Percentiles rank a stretch among this genome's conserved stretches.
These are phyloP conservation scores for Talaromyces sp. DNA, from an alignment of 2,329 filamentous ascomycete species.

Conservation along the genomic window DNA sequence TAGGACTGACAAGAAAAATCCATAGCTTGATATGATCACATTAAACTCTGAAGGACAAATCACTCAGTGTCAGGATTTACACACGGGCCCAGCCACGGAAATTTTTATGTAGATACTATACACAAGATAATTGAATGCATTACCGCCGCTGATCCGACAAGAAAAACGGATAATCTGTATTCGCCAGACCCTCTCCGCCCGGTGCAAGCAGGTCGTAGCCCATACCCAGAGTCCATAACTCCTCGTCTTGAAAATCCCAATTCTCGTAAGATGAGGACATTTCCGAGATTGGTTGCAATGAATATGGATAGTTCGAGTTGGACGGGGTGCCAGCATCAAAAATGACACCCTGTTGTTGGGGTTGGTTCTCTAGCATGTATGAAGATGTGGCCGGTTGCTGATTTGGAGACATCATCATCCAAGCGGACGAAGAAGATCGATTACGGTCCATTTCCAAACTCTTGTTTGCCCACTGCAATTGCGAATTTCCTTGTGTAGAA, in stretches of 20 bases:
- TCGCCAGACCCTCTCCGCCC: neutral
- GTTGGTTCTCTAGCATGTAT: neutral
- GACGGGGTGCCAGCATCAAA: neutral
- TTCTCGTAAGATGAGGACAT: conserved; percentile 2
- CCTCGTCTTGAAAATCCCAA: conserved; percentile 8
- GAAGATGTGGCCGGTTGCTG: neutral
- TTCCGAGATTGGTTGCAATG: neutral
- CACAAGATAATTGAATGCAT: no score
- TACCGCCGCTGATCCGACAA: neutral
- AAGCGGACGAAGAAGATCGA: neutral
- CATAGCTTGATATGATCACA: no score
- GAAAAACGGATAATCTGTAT: neutral
- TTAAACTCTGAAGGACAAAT: no score
- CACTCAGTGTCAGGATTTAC: no score
- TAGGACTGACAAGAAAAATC: no score
- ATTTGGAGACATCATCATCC: neutral
- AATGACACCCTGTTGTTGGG: neutral
- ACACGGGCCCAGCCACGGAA: no score
- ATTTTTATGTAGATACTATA: no score
- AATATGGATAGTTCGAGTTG: neutral
- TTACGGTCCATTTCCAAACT: neutral
- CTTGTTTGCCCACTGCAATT: neutral
- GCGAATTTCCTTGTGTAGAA: neutral
- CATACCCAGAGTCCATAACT: conserved; percentile 2
- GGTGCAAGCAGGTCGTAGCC: conserved; percentile 1